Evolutionary conservation across 805 yeast genomes (phyloP), one percentile per base, ranked within the genome.

Genomic region (Yarrowia phangngaensis): DNA sequence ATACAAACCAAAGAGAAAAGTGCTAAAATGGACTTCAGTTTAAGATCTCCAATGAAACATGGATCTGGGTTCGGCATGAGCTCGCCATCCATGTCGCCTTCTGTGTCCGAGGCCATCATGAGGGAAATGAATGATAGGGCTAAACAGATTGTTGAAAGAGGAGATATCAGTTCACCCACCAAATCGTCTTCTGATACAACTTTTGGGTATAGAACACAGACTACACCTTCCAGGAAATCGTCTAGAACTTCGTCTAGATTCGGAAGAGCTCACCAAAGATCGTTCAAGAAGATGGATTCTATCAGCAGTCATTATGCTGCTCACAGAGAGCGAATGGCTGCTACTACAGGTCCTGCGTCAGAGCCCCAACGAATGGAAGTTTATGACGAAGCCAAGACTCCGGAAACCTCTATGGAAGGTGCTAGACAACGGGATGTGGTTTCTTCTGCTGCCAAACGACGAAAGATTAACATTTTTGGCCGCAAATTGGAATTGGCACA

Each of bases 251-350:
- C 35, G 28, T 12, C 27, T 0, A 12, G 48, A 2, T 41, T 29
- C 13, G 35, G 34, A 30, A 20, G 48, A 29, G 48, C 48, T 9
- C 48, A 41, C 20, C 34, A 30, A 11, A 27, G 48, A 4, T 12
- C 34, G 4, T 41, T 41, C 48, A 41, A 29, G 16, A 41, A 41
- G 20, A 41, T 41, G 48, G 48, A 41, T 17, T 41, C 48, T 11
- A 41, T 41, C 22, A 22, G 29, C 16, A 20, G 16, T 17, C 48
- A 41, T n/a, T 41, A 41, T 15, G 48, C 48, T 16, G 48, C 48
- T 11, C 35, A 30, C 8, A 9, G 48, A 40, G 47, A 24, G 17
- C 6, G 30, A n/a, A 23, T n/a, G n/a, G n/a, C n/a, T n/a, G n/a
- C n/a, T n/a, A n/a, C n/a, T n/a, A n/a, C n/a, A n/a, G n/a, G n/a